Conservation (phyloP, 2,329 filamentous ascomycete species). For the Penicillium sp. region DNA sequence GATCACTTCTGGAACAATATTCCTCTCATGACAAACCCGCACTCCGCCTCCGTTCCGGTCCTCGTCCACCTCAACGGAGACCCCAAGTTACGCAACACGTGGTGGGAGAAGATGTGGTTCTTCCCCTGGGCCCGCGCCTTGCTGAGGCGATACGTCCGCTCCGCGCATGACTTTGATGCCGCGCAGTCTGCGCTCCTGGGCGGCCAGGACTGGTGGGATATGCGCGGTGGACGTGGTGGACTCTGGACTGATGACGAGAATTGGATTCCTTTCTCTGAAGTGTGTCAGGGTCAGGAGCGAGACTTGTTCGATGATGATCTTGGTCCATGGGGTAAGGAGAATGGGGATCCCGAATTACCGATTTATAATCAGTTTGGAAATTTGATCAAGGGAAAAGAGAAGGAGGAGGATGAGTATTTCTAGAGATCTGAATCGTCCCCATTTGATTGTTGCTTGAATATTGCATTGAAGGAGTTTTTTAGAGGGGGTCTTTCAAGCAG, state of each 20-base stretch:
- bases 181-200: conserved; percentile 51
- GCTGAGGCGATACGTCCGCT: conserved; percentile 54
- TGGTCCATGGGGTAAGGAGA: conserved; percentile 47
- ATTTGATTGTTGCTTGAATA: neutral
- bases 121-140: conserved; percentile 53
- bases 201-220: conserved; percentile 54
- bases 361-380: conserved; percentile 46
- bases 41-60: conserved; percentile 52
- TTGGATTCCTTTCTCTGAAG: conserved; percentile 55
- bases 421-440: neutral
- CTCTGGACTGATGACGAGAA: conserved; percentile 56
- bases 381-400: conserved; percentile 41
- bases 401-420: conserved; percentile 8
- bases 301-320: conserved; percentile 54
- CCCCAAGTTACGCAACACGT: conserved; percentile 34
- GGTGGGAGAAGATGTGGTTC: conserved; percentile 57
- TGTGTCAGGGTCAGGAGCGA: conserved; percentile 51
- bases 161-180: conserved; percentile 46
- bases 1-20: conserved; percentile 49
- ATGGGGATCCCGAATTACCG: conserved; percentile 35
- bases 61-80: conserved; percentile 49
- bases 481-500: neutral
- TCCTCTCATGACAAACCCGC: conserved; percentile 53
- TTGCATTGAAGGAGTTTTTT: neutral
- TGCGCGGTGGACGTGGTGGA: conserved; percentile 57